Evolutionary conservation across 768 basidiomycete genomes (phyloP).

Genomic region (Cystoderma amianthinum): DNA sequence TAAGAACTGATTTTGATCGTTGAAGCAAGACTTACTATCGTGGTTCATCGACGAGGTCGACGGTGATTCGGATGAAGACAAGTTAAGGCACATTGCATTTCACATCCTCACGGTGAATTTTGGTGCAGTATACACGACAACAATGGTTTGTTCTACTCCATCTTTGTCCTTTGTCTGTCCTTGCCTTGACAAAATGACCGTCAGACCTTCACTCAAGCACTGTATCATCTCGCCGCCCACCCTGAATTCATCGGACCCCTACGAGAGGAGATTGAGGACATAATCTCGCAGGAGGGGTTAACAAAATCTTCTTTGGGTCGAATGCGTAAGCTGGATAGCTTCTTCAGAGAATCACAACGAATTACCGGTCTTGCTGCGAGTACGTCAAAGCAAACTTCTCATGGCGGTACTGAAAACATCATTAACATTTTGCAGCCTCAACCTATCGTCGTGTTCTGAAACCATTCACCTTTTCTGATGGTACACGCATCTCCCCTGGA

Average conservation of each 20-base stretch:
- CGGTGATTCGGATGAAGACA: slow-evolving; percentile 11
- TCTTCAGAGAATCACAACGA: slow-evolving; percentile 24
- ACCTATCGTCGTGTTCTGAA: slow-evolving; percentile 1
- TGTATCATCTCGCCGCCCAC: slow-evolving; percentile 18
- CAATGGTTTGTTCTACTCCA: slow-evolving; percentile 13
- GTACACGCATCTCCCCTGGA: slow-evolving; percentile 14
- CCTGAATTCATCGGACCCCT: slow-evolving; percentile 18
- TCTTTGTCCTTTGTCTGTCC: background rate
- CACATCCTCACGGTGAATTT: slow-evolving; percentile 19
- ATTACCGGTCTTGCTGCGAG: slow-evolving; percentile 14
- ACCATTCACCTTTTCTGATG: slow-evolving; percentile 17
- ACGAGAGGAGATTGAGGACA: slow-evolving; percentile 26
- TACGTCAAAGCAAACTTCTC: background rate
- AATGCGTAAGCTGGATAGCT: slow-evolving; percentile 31
- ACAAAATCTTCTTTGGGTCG: slow-evolving; percentile 17
- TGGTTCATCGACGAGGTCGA: slow-evolving; percentile 21
- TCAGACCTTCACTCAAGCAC: slow-evolving; percentile 9
- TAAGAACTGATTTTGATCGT: background rate
- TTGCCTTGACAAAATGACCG: background rate
- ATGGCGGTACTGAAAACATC: no score
- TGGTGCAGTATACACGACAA: slow-evolving; percentile 21
- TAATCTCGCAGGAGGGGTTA: slow-evolving; percentile 20
- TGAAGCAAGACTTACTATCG: slow-evolving; percentile 13
- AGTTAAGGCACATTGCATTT: slow-evolving; percentile 10
- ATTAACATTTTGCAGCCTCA: background rate